These are phyloP conservation scores for Carex scoparia DNA, from an alignment of 176 grass and related monocot genomes.

Conservation along the genomic window DNA sequence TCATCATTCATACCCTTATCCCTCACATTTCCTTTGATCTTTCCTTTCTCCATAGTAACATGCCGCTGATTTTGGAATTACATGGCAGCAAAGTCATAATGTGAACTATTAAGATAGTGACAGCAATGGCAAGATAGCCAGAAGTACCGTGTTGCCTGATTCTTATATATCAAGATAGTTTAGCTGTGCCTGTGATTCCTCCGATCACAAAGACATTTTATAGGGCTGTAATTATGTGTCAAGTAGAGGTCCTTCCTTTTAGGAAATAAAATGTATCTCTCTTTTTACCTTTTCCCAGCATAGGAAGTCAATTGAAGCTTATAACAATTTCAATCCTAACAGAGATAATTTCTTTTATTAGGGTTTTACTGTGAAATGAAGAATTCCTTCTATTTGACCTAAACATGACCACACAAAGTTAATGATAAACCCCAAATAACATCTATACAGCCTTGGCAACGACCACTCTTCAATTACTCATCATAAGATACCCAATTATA, in stretches of 20 bases:
- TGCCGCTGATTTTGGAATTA: background rate
- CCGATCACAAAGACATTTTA: background rate
- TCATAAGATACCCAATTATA: background rate
- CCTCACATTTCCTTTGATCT: background rate
- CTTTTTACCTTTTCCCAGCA: background rate
- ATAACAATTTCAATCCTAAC: background rate
- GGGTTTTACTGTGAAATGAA: background rate
- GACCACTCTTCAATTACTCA: background rate
- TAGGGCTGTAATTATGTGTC: background rate
- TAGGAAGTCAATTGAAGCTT: background rate
- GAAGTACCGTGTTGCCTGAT: background rate
- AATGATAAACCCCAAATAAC: background rate
- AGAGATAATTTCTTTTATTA: background rate
- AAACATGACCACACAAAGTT: background rate
- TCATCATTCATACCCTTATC: background rate
- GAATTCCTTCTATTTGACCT: background rate
- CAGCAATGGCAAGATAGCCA: background rate
- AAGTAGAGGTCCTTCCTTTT: background rate
- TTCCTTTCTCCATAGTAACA: background rate
- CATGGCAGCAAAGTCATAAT: background rate
- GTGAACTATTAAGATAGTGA: background rate
- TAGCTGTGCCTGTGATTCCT: background rate
- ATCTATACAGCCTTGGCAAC: background rate
- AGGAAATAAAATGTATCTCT: background rate
- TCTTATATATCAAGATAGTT: background rate